Conservation (phyloP, 108 stramenopile genomes). For the Epipyxis sp. region DNA sequence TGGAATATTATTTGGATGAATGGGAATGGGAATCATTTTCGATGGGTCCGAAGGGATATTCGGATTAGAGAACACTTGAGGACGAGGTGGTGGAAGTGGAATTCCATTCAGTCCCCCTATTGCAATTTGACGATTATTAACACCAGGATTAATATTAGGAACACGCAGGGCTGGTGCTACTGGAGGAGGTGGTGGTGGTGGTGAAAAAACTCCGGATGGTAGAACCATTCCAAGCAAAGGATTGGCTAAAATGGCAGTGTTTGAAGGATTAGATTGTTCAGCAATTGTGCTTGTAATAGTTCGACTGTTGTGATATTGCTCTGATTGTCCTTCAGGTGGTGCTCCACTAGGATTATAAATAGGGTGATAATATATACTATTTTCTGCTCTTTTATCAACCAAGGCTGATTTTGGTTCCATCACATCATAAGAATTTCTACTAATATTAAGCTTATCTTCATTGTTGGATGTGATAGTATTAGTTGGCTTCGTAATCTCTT, state of each 20-base stretch:
- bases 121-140: too few relatives aligned
- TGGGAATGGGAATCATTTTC: too few relatives aligned
- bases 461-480: not conserved
- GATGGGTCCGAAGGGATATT: too few relatives aligned
- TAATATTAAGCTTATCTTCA: not conserved
- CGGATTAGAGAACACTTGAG: too few relatives aligned
- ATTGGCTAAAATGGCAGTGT: not conserved
- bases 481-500: not conserved
- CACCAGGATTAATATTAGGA: not conserved
- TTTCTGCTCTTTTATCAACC: not conserved
- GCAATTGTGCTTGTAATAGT: not conserved
- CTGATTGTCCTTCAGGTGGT: not conserved
- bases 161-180: not conserved
- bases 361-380: not conserved
- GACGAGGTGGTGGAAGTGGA: conserved; percentile 26
- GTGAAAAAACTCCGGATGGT: not conserved
- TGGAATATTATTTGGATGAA: too few relatives aligned
- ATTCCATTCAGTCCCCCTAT: conserved; percentile 28
- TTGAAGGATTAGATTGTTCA: not conserved
- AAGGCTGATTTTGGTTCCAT: not conserved
- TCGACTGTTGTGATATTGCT: not conserved
- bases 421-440: not conserved
- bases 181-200: conserved; percentile 24
- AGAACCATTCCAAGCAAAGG: not conserved
- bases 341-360: not conserved